Evolutionary conservation across 2,329 filamentous ascomycete genomes (phyloP).

Genomic region (Aspergillus fumigatus): DNA sequence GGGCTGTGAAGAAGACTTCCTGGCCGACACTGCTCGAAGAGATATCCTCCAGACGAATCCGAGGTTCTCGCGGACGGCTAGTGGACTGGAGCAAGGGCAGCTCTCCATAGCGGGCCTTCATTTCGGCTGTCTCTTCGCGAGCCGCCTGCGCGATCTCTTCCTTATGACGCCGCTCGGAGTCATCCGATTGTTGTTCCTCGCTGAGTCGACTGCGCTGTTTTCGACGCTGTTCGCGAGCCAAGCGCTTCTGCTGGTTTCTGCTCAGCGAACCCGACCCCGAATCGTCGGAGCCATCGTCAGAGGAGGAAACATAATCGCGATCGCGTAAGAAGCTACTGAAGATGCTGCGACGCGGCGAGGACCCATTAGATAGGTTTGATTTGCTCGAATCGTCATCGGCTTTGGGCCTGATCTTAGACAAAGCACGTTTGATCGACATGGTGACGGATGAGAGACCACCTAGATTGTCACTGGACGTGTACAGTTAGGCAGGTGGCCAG

Average conservation of each 20-base stretch:
- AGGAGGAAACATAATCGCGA: constrained; percentile 39
- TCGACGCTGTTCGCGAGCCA: constrained; percentile 38
- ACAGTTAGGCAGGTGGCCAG: not conserved
- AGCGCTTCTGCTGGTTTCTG: constrained; percentile 44
- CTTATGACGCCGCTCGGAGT: constrained; percentile 36
- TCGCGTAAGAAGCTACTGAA: constrained; percentile 39
- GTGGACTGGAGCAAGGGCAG: constrained; percentile 56
- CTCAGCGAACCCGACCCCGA: constrained; percentile 32
- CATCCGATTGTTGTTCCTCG: constrained; percentile 39
- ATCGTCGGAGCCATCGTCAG: constrained; percentile 40
- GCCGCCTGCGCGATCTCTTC: constrained; percentile 44
- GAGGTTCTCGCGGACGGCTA: constrained; percentile 45
- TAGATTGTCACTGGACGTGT: not conserved
- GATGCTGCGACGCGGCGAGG: constrained; percentile 37
- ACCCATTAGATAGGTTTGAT: constrained; percentile 10
- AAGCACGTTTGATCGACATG: constrained; percentile 46
- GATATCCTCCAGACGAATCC: constrained; percentile 50
- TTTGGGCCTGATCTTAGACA: constrained; percentile 38
- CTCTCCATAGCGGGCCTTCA: constrained; percentile 55
- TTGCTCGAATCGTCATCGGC: constrained; percentile 19
- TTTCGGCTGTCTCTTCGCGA: constrained; percentile 54
- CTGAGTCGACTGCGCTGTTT: constrained; percentile 38
- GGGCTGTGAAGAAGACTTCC: constrained; percentile 62
- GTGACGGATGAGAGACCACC: constrained; percentile 15
- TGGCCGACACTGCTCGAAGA: constrained; percentile 52